Base-by-base conservation (phyloP, 2,329 filamentous ascomycete genomes). In the Pseudogymnoascus sp. region DNA sequence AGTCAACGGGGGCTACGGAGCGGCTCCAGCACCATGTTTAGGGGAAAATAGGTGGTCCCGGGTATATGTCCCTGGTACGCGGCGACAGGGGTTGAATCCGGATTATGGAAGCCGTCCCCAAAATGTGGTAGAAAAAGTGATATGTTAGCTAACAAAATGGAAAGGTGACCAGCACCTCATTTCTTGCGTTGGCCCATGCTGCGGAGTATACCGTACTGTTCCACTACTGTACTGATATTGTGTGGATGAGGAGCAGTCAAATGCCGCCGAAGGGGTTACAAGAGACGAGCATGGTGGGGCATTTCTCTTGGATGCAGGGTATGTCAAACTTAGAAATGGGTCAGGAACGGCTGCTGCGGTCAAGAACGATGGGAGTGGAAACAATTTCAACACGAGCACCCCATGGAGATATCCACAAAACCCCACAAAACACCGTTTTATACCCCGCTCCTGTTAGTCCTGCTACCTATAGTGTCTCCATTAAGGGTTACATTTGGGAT, bases 391-490 rank as follows among this genome's bases (percentile, higher is more conserved):
- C 33, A 4, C 4, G 8, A 39, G 4, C 4, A 25, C 15, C 55
- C 25, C 58, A 59, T 39, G 21, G 33, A 36, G 36, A 38, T 27
- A 39, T 15, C 58, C 38, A 15, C 13, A 59, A 59, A 41, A 59
- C n/a, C 35, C 35, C 58, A 59, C 58, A 59, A 59, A 59, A 59
- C 2, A 31, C 33, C 58, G 58, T 59, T 59, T 59, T 38, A 39
- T 59, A 59, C 38, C 17, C 33, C 38, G 33, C 35, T 59, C 17
- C 4, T 35, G 29, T 15, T 55, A 55, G 15, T 27, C 35, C 48
- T 35, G 2, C 4, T 55, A 55, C 48, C 58, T 39, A 41, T 59
- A 59, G 2, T 17, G 38, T 33, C 38, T 8, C 4, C 21, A 41
- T 27, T 39, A 59, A 59, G 35, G 21, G 58, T 59, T 59, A 10